phyloP scores from a whole-genome alignment of 139 green algal species.

The Micromonas pusilla region DNA sequence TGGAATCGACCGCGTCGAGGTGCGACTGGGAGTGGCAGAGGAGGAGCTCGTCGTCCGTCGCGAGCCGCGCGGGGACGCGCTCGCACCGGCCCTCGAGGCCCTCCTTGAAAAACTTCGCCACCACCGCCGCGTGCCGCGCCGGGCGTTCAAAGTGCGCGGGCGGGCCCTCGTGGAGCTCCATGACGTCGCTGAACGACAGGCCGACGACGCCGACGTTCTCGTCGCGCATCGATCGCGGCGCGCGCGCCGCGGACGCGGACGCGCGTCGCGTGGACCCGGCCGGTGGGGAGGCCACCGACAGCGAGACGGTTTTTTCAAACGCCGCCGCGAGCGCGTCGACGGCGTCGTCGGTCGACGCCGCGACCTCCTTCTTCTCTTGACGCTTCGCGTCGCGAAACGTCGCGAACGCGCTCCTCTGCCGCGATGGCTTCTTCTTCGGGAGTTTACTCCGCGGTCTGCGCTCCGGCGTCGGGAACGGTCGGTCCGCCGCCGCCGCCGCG shows the following conservation, averaged over 20 bases:
- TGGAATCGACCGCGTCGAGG: background rate
- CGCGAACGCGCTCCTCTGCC: background rate
- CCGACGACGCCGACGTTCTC: background rate
- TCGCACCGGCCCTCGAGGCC: background rate
- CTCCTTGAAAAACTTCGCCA: background rate
- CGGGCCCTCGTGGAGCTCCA: slow-evolving; percentile 8
- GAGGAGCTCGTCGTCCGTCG: slow-evolving; percentile 25
- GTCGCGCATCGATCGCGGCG: too few species aligned
- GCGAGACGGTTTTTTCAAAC: background rate
- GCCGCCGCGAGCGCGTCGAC: background rate
- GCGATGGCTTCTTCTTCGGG: background rate
- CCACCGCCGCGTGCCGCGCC: background rate
- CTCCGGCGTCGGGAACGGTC: too few species aligned
- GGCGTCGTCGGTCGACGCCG: background rate
- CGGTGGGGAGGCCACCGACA: too few species aligned
- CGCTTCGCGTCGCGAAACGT: background rate
- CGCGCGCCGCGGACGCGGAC: too few species aligned
- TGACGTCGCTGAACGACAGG: background rate
- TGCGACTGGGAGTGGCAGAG: slow-evolving; percentile 1
- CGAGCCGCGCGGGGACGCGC: background rate
- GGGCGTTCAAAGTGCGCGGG: background rate
- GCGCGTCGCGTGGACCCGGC: too few species aligned
- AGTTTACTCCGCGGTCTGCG: background rate
- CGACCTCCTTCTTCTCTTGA: background rate
- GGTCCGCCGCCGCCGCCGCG: too few species aligned